phyloP scores from a whole-genome alignment of 768 basidiomycete genomes.

The Lyophyllum decastes region DNA sequence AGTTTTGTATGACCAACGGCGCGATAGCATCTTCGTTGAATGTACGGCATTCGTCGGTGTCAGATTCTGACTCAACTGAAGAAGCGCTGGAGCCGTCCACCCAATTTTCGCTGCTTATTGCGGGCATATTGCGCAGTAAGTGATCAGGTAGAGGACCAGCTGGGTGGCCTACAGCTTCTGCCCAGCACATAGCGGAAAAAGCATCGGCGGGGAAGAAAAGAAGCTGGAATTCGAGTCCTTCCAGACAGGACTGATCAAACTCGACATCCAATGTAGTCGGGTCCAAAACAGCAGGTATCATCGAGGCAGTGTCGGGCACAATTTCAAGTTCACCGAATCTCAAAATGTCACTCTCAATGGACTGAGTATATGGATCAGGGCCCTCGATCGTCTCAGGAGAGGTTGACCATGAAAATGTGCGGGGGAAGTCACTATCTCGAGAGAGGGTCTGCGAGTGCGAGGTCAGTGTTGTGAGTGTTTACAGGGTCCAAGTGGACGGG shows the following conservation, averaged over 20 bases:
- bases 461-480: background rate
- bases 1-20: background rate
- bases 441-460: constrained; percentile 9
- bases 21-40: constrained; percentile 20
- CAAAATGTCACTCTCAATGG: constrained; percentile 28
- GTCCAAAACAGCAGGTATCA: constrained; percentile 28
- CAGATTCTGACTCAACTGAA: constrained; percentile 28
- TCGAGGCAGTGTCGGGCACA: constrained; percentile 11
- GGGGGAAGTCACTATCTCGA: constrained; percentile 29
- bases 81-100: constrained; percentile 17
- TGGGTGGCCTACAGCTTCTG: constrained; percentile 19
- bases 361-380: constrained; percentile 20
- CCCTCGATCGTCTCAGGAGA: constrained; percentile 20
- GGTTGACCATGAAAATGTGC: constrained; percentile 31
- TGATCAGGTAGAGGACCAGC: constrained; percentile 5
- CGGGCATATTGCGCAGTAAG: background rate
- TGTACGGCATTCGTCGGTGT: constrained; percentile 27
- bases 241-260: constrained; percentile 37
- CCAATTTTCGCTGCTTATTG: background rate
- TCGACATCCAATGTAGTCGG: constrained; percentile 36
- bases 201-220: constrained; percentile 36
- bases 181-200: constrained; percentile 39
- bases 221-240: constrained; percentile 39
- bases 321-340: constrained; percentile 19
- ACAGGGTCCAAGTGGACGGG: background rate